These are phyloP conservation scores for Polyplosphaeria fusca DNA, from an alignment of 495 filamentous ascomycete species.

Conservation along the genomic window DNA sequence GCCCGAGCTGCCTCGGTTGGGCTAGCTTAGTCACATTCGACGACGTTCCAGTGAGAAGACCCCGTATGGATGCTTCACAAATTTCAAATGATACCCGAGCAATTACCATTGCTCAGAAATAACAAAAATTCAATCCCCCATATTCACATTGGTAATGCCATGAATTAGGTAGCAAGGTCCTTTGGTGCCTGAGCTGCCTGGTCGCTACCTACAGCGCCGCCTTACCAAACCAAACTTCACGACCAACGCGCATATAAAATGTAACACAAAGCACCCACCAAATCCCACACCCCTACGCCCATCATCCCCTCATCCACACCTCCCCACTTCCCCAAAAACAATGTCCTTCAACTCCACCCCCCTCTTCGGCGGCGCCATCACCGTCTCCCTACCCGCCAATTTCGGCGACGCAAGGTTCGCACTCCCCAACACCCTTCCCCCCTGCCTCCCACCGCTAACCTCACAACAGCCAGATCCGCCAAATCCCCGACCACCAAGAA, in stretches of 20 bases:
- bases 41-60: too few species aligned
- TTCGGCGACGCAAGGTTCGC: constrained; percentile 80
- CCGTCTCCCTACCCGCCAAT: constrained; percentile 62
- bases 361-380: constrained; percentile 81
- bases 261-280: not conserved
- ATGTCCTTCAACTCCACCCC: constrained; percentile 53
- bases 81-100: constrained; percentile 16
- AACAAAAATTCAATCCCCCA: not conserved
- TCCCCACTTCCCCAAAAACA: not conserved
- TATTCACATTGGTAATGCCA: constrained; percentile 4
- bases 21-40: too few species aligned
- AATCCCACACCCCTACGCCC: not conserved
- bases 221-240: constrained; percentile 1
- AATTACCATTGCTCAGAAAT: too few species aligned
- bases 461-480: constrained; percentile 69
- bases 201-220: constrained; percentile 21
- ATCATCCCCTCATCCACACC: not conserved
- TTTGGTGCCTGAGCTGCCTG: constrained; percentile 33
- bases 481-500: constrained; percentile 93
- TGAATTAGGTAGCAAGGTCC: too few species aligned
- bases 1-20: too few species aligned
- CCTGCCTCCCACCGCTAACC: constrained; percentile 9
- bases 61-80: constrained; percentile 3
- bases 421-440: constrained; percentile 14
- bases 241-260: constrained; percentile 7